Base-by-base conservation (phyloP, 129 eudicot genomes). In the Logfia minima region DNA sequence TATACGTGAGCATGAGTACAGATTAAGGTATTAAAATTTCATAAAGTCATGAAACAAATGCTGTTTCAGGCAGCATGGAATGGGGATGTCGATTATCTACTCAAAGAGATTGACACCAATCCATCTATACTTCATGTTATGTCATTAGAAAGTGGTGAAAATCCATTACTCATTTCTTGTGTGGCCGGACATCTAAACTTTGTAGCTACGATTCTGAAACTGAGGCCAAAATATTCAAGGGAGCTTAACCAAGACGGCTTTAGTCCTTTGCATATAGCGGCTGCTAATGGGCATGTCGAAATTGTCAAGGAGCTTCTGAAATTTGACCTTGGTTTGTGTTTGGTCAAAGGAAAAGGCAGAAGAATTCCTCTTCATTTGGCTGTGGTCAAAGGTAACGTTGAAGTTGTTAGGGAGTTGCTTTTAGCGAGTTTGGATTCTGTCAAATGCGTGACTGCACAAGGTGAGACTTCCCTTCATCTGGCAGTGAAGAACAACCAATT, bases 291-390 rank as follows among this genome's bases (percentile, higher is more conserved):
- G 21, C 69, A 80, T 80, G n/a, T 32, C 32, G 87, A 85, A 19
- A 81, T 87, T 61, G 90, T 87, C 31, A 85, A 76, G 55, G 92
- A 81, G 85, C 61, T 90, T 10, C 66, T 90, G 52, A 76, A 81
- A 21, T 80, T 90, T 29, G 85, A 82, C 76, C n/a, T n/a, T 8
- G 52, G 63, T 28, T 53, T 87, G 53, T 83, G 90, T 68, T 37
- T 75, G 35, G 1, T 83, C 0, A 43, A 75, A 80, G 90, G 90
- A 3, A 82, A 70, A 77, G 87, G 84, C 3, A 48, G 80, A 61
- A 85, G 51, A 55, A 86, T 83, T 43, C 90, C 92, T n/a, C 78
- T 88, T 19, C 92, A 88, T 62, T 76, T 52, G 83, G 90, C 86
- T 2, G 85, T 70, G 55, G 56, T 81, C 52, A 85, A 81, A 16